Evolutionary conservation across 805 yeast genomes (phyloP), one percentile per base, ranked within the genome.

Genomic region (Teunomyces panamensis): DNA sequence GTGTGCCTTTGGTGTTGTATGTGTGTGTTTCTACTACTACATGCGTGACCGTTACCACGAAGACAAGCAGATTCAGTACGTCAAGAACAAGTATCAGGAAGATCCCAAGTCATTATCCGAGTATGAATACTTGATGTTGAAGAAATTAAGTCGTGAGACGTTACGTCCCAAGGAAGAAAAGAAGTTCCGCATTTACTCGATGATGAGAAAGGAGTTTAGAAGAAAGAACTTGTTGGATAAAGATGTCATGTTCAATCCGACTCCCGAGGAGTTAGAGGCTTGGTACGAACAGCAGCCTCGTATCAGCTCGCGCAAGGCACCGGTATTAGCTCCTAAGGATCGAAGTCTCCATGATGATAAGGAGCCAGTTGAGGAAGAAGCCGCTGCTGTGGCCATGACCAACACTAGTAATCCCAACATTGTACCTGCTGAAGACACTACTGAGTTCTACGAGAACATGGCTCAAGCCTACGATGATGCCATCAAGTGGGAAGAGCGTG

Each of bases 381-480:
- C 24, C 6, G 44, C 46, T 3, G 56, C 52, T 17, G 49, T 39
- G 16, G 32, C 27, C 5, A 10, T 44, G 26, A 58, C 74, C 37
- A 80, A 68, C 36, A 62, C 63, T 29, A 67, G 68, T 26, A 69
- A 74, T 42, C 68, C 72, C 4, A 45, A 58, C 45, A 81, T 88
- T 36, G 74, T 85, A 43, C 85, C 86, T 4, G 77, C 95, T 1
- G 79, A 81, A 57, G 97, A 92, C 62, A 86, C 97, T 7, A 88
- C 96, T 0, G 76, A 73, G 9, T 85, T 87, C 59, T 89, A 86
- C 62, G 91, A 92, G 55, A 67, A 68, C 2, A 80, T 87, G 54
- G 98, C 98, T 0, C 77, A 71, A 11, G 85, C 80, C 4, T 92
- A 92, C 63, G 99, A 92, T 62, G 73, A 75, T 33, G 91, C 83